A percentile compares a stretch with the other conserved stretches of the same genome.
phyloP scores from a whole-genome alignment of 176 grass and related monocot genomes.

The Eragrostis curvula region DNA sequence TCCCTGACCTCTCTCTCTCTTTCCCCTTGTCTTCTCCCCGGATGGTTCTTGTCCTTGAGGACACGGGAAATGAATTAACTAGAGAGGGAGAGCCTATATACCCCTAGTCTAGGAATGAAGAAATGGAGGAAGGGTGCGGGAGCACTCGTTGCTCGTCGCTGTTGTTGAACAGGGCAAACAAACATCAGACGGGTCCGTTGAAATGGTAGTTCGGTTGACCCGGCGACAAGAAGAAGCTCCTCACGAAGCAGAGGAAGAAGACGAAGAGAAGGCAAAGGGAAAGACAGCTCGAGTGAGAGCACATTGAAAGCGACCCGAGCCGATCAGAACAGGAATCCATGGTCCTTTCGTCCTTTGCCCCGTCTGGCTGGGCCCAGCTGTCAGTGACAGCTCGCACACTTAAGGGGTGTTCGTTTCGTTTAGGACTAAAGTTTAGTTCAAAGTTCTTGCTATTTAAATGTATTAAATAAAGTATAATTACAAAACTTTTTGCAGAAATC shows the following conservation, averaged over 20 bases:
- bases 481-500: too few relatives aligned
- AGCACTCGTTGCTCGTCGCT: not conserved
- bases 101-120: not conserved
- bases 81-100: not conserved
- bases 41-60: not conserved
- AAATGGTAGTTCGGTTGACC: constrained; percentile 49
- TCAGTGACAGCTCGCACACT: too few relatives aligned
- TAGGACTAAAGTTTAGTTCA: too few relatives aligned
- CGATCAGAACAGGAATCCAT: not conserved
- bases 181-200: not conserved
- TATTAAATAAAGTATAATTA: too few relatives aligned
- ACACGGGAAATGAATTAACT: not conserved
- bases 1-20: not conserved
- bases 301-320: not conserved
- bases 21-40: not conserved
- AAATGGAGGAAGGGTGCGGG: not conserved
- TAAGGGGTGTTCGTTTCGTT: too few relatives aligned
- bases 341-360: too few relatives aligned
- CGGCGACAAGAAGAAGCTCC: constrained; percentile 26
- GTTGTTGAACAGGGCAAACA: constrained; percentile 23
- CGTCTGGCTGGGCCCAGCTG: too few relatives aligned
- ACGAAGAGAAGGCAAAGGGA: too few relatives aligned
- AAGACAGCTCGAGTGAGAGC: not conserved
- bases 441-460: too few relatives aligned
- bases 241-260: not conserved